Percentiles rank a stretch among this genome's conserved stretches.
Conservation (phyloP, 768 basidiomycete species). For the Pholiota conissans region DNA sequence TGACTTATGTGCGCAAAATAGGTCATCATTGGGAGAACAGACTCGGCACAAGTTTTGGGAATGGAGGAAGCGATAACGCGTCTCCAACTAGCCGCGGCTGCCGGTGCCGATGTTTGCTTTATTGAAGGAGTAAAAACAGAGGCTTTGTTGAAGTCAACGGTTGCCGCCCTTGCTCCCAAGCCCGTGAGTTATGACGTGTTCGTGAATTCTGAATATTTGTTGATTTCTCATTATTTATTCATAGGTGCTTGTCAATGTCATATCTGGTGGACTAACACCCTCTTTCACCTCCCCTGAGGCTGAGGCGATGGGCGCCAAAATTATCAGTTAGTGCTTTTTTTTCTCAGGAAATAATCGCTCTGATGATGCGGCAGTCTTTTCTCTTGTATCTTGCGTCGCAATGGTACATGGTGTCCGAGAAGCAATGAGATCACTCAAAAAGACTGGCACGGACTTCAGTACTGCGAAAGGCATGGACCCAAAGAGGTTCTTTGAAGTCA, state of each 20-base stretch:
- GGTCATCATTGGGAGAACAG: slow-evolving; percentile 77
- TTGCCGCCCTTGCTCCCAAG: slow-evolving; percentile 69
- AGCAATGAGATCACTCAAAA: slow-evolving; percentile 72
- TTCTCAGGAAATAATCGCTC: background rate
- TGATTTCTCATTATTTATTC: slow-evolving; percentile 72
- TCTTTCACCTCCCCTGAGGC: slow-evolving; percentile 71
- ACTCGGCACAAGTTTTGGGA: slow-evolving; percentile 77
- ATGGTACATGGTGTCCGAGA: slow-evolving; percentile 74
- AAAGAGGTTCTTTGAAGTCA: slow-evolving; percentile 73
- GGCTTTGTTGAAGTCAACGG: slow-evolving; percentile 62
- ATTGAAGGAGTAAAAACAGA: slow-evolving; percentile 78
- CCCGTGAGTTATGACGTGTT: slow-evolving; percentile 41
- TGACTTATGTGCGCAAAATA: no score
- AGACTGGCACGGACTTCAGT: slow-evolving; percentile 73
- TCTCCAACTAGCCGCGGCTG: slow-evolving; percentile 70
- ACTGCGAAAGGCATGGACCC: slow-evolving; percentile 72
- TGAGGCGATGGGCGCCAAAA: slow-evolving; percentile 69
- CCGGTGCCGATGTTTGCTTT: slow-evolving; percentile 81
- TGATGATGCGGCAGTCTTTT: slow-evolving; percentile 53
- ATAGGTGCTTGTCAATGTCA: slow-evolving; percentile 71
- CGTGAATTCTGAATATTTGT: background rate
- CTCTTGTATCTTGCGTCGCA: slow-evolving; percentile 73
- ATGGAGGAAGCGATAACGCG: slow-evolving; percentile 76
- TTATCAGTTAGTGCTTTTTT: slow-evolving; percentile 57
- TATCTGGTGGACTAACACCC: slow-evolving; percentile 78